Base-by-base conservation (phyloP, 2,329 filamentous ascomycete species). In the Sarocladium strictum region DNA sequence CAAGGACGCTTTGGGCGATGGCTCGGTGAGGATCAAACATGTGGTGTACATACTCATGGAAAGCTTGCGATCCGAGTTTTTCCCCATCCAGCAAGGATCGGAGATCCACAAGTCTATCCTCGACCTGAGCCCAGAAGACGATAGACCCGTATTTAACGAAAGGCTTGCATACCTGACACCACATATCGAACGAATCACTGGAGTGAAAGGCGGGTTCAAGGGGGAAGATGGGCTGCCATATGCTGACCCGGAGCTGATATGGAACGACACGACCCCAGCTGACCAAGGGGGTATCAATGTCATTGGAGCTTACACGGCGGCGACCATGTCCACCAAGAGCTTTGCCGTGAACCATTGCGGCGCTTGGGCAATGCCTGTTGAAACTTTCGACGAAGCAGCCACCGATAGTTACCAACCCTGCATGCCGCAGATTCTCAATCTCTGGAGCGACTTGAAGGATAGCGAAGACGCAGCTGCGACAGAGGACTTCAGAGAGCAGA, bases 371-470 rank as follows among this genome's bases (percentile, higher is more conserved):
- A 59, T 72, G 41, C 63, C 68, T 1, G 64, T 65, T 10, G 67
- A 71, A 47, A 65, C 64, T 43, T 70, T 71, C 53, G 63, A 63
- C 35, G 69, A 72, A 54, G 69, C 66, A 47, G 57, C 65, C 23
- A 61, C 67, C 35, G 65, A 71, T 43, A 63, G 70, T 40, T 72
- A 72, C 57, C 69, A 72, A 54, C 69, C 69, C 2, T 72, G 69
- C 50, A 56, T 72, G 54, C 65, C 69, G 2, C 69, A 60, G 37
- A 52, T 60, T 47, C 41, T 62, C 17, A 40, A 58, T 19, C 53
- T 60, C 19, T 54, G 62, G 53, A 61, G 58, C 58, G 52, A 50
- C 24, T 43, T 61, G 38, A 60, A 61, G 32, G 40, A 45, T n/a
- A n/a, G n/a, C 21, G 53, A 57, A 17, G 27, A 49, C 6, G 3